These are phyloP conservation scores for Inonotus hispidus DNA, from an alignment of 1,284 basidiomycete genomes.

Conservation along the genomic window DNA sequence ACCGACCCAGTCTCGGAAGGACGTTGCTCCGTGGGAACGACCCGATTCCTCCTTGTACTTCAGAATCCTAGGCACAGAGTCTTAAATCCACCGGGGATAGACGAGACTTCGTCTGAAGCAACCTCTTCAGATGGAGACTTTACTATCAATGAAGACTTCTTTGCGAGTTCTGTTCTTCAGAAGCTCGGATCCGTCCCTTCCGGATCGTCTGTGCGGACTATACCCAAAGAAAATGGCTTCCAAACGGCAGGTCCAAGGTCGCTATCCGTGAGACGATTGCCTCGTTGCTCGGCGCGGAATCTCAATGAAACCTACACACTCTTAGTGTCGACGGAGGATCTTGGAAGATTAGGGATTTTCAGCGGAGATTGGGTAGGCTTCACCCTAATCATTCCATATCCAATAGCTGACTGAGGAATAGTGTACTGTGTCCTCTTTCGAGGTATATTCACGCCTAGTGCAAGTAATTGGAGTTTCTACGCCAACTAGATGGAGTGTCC, in stretches of 20 bases:
- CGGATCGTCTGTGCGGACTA: neutral
- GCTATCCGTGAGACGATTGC: neutral
- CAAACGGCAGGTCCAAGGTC: conserved; percentile 16
- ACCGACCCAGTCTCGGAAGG: conserved; percentile 74
- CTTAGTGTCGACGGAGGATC: conserved; percentile 54
- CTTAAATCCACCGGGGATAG: conserved; percentile 11
- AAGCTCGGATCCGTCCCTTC: conserved; percentile 26
- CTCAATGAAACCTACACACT: conserved; percentile 44
- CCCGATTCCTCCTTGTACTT: conserved; percentile 52
- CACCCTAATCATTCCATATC: neutral
- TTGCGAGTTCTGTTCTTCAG: conserved; percentile 41
- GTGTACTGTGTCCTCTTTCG: neutral
- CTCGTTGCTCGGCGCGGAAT: neutral
- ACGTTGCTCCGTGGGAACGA: conserved; percentile 41
- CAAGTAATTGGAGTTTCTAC: conserved; percentile 52
- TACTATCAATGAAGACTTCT: conserved; percentile 70
- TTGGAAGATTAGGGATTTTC: conserved; percentile 72
- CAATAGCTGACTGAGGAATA: neutral
- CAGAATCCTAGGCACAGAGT: conserved; percentile 22
- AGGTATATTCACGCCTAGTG: conserved; percentile 40
- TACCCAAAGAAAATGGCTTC: neutral
- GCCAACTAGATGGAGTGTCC: conserved; percentile 30
- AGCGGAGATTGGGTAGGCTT: conserved; percentile 83
- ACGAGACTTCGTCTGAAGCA: conserved; percentile 18
- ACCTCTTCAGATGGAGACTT: conserved; percentile 30